Conservation (phyloP, 768 basidiomycete genomes). For the Tylopilus intermedius region DNA sequence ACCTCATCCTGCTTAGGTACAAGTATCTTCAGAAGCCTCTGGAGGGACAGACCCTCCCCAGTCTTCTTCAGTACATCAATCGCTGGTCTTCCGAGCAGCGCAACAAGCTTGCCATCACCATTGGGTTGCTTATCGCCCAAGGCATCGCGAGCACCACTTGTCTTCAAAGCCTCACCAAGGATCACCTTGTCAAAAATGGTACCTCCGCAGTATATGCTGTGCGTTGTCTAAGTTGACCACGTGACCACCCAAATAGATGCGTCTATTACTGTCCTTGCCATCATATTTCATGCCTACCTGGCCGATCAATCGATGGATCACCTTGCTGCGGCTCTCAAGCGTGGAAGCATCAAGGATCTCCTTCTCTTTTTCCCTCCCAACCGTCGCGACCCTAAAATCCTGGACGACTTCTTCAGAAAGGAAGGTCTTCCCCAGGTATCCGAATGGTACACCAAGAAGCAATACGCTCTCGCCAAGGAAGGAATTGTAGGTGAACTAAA, state of each 20-base stretch:
- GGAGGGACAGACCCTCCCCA: conserved; percentile 77
- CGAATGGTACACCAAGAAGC: conserved; percentile 94
- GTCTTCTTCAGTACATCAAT: conserved; percentile 82
- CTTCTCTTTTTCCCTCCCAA: conserved; percentile 82
- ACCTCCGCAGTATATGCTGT: not conserved
- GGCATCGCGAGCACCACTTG: conserved; percentile 75
- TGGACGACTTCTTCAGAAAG: conserved; percentile 86
- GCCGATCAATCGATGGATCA: conserved; percentile 85
- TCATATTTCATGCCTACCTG: conserved; percentile 79
- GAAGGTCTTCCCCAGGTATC: conserved; percentile 73
- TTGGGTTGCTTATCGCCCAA: conserved; percentile 79
- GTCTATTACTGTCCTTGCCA: conserved; percentile 68
- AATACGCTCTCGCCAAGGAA: conserved; percentile 78
- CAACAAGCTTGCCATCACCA: conserved; percentile 78
- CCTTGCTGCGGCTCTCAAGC: conserved; percentile 74
- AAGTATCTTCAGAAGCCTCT: conserved; percentile 98
- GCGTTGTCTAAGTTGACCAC: not conserved
- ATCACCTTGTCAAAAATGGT: conserved; percentile 96
- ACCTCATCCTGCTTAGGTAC: conserved; percentile 54
- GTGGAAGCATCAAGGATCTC: conserved; percentile 81
- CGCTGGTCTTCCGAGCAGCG: conserved; percentile 75
- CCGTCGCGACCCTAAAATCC: conserved; percentile 64
- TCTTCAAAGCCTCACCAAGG: conserved; percentile 80
- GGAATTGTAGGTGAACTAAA: conserved; percentile 63
- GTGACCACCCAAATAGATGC: conserved; percentile 49